phyloP scores from a whole-genome alignment of 768 basidiomycete species.

The Suillus variegatus region DNA sequence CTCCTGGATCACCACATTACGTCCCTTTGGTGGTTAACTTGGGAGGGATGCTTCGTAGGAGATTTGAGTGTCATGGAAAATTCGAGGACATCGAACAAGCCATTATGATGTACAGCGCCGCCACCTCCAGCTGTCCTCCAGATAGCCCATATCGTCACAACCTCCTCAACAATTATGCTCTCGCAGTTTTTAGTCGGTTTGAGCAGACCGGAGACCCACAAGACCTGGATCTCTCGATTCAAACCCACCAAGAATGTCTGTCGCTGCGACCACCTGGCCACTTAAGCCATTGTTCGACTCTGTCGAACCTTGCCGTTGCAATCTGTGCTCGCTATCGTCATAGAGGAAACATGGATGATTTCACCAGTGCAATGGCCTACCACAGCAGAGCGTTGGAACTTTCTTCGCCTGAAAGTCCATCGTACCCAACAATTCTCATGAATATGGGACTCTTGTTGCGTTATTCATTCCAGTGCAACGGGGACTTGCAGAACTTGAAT shows the following conservation, averaged over 20 bases:
- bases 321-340: constrained; percentile 25
- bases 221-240: constrained; percentile 22
- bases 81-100: constrained; percentile 20
- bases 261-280: constrained; percentile 24
- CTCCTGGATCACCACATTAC: constrained; percentile 17
- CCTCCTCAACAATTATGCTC: constrained; percentile 24
- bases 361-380: constrained; percentile 20
- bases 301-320: constrained; percentile 24
- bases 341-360: constrained; percentile 23
- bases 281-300: constrained; percentile 10
- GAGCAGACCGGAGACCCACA: constrained; percentile 11
- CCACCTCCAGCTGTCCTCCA: constrained; percentile 9
- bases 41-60: constrained; percentile 19
- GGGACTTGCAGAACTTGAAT: constrained; percentile 18
- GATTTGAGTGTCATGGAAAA: constrained; percentile 21
- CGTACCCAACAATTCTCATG: constrained; percentile 14
- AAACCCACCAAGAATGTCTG: constrained; percentile 17
- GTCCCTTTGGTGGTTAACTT: constrained; percentile 20
- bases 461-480: constrained; percentile 15
- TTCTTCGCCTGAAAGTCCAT: constrained; percentile 16
- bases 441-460: constrained; percentile 13
- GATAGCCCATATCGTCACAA: constrained; percentile 17
- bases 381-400: constrained; percentile 19
- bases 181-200: constrained; percentile 21
- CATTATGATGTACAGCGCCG: constrained; percentile 14